Evolutionary conservation across 1,284 basidiomycete genomes (phyloP).

Genomic region (Peniophora sp.): DNA sequence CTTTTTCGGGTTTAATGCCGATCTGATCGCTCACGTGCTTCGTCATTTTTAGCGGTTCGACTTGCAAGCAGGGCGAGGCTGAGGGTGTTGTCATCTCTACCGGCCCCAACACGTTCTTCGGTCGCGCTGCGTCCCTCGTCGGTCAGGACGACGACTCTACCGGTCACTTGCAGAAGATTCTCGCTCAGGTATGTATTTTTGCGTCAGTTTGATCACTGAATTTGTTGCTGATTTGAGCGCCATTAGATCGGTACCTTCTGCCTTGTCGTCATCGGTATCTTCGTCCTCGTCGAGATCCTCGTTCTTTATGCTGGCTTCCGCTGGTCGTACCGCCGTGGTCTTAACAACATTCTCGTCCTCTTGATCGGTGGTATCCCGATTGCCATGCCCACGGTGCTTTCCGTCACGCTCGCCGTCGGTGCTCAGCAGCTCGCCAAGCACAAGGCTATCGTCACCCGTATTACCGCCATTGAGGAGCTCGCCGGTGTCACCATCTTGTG

Average conservation of each 20-base stretch:
- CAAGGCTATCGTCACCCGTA: slow-evolving; percentile 97
- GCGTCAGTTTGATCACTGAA: too few species aligned
- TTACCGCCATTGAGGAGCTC: slow-evolving; percentile 95
- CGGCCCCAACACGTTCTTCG: slow-evolving; percentile 94
- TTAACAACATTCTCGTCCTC: slow-evolving; percentile 94
- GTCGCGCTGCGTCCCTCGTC: slow-evolving; percentile 91
- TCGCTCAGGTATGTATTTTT: slow-evolving; percentile 48
- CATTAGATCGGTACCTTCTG: slow-evolving; percentile 87
- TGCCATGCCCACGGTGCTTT: slow-evolving; percentile 95
- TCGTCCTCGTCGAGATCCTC: slow-evolving; percentile 86
- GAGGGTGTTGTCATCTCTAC: slow-evolving; percentile 97
- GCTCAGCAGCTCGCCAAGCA: slow-evolving; percentile 97
- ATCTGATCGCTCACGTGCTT: slow-evolving; percentile 5
- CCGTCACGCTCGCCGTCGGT: slow-evolving; percentile 95
- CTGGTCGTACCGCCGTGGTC: slow-evolving; percentile 87
- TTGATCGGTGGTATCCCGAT: slow-evolving; percentile 99
- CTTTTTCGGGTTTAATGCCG: neutral
- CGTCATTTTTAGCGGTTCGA: slow-evolving; percentile 63
- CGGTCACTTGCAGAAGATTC: slow-evolving; percentile 96
- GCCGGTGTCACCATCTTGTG: slow-evolving; percentile 96
- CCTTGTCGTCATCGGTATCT: slow-evolving; percentile 87
- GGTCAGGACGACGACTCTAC: slow-evolving; percentile 94
- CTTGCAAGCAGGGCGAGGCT: slow-evolving; percentile 95
- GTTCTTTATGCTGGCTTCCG: slow-evolving; percentile 84
- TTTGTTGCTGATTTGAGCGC: too few species aligned